These are phyloP conservation scores for Paramecium bursaria DNA, from an alignment of 73 alveolate genomes.

Conservation along the genomic window DNA sequence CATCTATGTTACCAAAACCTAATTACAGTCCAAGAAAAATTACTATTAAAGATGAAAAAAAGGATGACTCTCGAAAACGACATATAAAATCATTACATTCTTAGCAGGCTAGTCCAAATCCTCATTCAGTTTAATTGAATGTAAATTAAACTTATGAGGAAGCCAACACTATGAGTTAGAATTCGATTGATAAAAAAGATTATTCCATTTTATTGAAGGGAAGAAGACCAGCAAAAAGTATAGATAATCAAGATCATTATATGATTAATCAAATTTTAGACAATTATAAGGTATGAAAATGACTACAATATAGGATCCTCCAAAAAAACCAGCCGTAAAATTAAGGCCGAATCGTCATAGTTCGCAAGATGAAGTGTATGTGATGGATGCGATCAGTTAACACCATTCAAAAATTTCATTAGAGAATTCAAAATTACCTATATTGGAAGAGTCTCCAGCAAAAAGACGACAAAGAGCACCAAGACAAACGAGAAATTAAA, in stretches of 20 bases:
- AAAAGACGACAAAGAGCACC: conserved; percentile 10
- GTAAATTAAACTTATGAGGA: conserved; percentile 51
- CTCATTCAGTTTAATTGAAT: conserved; percentile 16
- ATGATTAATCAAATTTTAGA: not conserved
- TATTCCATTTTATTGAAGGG: not conserved
- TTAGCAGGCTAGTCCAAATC: conserved; percentile 45
- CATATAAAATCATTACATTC: conserved; percentile 42
- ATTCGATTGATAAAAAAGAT: not conserved
- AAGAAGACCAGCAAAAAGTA: not conserved
- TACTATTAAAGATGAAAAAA: conserved; percentile 1
- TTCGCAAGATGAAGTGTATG: conserved; percentile 26
- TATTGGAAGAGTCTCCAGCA: conserved; percentile 25
- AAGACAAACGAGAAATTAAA: conserved; percentile 21
- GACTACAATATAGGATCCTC: no score
- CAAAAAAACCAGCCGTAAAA: conserved; percentile 45
- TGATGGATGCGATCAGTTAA: conserved; percentile 41
- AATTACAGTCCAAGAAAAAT: conserved; percentile 74
- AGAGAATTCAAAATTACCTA: conserved; percentile 42
- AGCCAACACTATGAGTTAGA: not conserved
- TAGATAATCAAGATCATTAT: not conserved
- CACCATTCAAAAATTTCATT: conserved; percentile 43
- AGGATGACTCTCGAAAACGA: conserved; percentile 15
- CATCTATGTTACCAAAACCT: conserved; percentile 79
- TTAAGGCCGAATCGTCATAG: conserved; percentile 55
- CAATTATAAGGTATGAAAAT: not conserved